Evolutionary conservation across 495 filamentous ascomycete species (phyloP), one percentile per base, ranked within the genome.

Genomic region (Venustampulla echinocandica): DNA sequence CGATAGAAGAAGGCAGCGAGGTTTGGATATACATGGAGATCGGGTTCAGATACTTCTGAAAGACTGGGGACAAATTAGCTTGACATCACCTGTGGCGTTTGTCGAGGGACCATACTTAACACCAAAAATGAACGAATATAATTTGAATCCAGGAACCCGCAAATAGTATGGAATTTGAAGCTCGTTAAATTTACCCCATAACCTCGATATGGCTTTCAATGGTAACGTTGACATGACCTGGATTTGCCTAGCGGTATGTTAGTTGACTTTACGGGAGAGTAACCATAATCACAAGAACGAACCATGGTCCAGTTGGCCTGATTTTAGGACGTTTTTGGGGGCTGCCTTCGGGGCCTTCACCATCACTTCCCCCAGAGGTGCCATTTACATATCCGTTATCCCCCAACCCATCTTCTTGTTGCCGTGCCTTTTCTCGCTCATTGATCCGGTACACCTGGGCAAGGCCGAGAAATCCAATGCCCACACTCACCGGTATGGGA

Each of bases 1-100:
- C 92, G 87, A 65, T 96, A 99, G 70, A 99, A 99, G 73, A 99
- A 99, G 42, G 90, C 79, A 1, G 92, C 86, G 18, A 99, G 75
- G 61, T 99, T 99, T 0, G 86, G 83, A 61, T 94, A 99, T 35
- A 70, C 74, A 61, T 85, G 86, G 25, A 99, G 77, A 54, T 97
- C 90, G 7, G 79, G 76, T 54, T 99, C 86, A 22, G 80, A 77
- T 13, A 94, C 80, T 64, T 99, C 92, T 24, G 80, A 77, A 17
- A 99, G 74, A 60, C 80, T 81, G 32, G 18, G 25, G 14, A 6
- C 18, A 10, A 22, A 10, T 43, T 35, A 57, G 54, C n/a, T 11
- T 17, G 17, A 17, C 14, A n/a, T n/a, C 23, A 27, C 23, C 17
- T 15, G 19, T 7, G 3, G 20, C 17, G n/a, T 33, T 14, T 22